Base-by-base conservation (phyloP, 2,329 filamentous ascomycete species). In the Ceratocystis harringtonii region DNA sequence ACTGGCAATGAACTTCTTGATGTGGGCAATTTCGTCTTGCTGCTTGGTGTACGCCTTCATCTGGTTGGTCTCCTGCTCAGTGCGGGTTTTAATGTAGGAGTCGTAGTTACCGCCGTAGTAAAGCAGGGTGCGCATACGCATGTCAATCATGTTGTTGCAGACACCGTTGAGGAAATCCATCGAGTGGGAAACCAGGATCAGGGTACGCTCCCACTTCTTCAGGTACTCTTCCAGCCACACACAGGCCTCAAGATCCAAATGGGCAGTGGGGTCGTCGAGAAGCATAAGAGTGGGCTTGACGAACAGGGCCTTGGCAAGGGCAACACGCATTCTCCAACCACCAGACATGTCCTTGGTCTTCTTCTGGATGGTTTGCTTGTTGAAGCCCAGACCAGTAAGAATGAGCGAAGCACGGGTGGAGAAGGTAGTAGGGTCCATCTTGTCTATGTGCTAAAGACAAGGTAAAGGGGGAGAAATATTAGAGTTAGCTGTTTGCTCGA, bases 71-170 rank as follows among this genome's bases (percentile, higher is more conserved):
- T 99, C 94, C 78, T 96, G 88, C 78, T 99, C 94, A 65, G 83
- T 79, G 69, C 92, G 85, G 63, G 92, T 97, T 89, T 97, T 99
- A 78, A 85, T 80, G 81, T 99, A 92, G 57, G 92, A 91, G 78
- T 99, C 94, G 84, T 97, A 99, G 85, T 99, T 97, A 84, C 95
- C 94, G 84, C 94, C 95, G 75, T 96, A 99, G 88, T 99, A 99
- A 70, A 92, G 78, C 71, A 99, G 88, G 76, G 88, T 80, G 79
- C 89, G 90, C 75, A 82, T 77, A 72, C 94, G 89, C 94, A 99
- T 97, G 74, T 99, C 95, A 72, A 99, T 90, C 92, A 99, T 97
- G 84, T 80, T 96, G 70, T 87, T 87, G 82, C 94, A 99, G 73
- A 99, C 94, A 78, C 94, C 95, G 82, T 99, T 99, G 73, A 99